Percentiles rank a stretch among this genome's conserved stretches.
phyloP scores from a whole-genome alignment of 805 yeast genomes.

The Cyberlindnera mississippiensis region DNA sequence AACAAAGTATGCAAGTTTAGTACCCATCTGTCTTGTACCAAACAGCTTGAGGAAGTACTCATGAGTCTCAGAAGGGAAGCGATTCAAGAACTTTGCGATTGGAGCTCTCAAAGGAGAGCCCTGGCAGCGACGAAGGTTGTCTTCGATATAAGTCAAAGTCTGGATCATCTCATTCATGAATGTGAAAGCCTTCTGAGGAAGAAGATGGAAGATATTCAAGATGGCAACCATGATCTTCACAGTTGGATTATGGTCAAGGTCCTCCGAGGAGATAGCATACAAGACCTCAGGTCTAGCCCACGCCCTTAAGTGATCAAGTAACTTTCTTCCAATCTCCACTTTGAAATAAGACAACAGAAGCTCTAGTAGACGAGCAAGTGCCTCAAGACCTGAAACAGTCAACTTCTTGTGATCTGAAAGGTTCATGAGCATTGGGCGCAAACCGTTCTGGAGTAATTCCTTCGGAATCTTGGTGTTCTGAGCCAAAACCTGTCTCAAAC shows the following conservation, averaged over 20 bases:
- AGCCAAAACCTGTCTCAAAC: slow-evolving; percentile 75
- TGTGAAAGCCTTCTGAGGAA: slow-evolving; percentile 89
- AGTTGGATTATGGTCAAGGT: slow-evolving; percentile 72
- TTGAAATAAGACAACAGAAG: slow-evolving; percentile 88
- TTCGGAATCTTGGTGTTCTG: slow-evolving; percentile 89
- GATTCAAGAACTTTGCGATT: slow-evolving; percentile 76
- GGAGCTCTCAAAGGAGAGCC: slow-evolving; percentile 91
- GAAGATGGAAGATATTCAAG: slow-evolving; percentile 81
- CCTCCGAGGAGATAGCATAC: slow-evolving; percentile 73
- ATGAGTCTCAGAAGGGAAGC: slow-evolving; percentile 73
- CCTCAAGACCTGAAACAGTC: slow-evolving; percentile 86
- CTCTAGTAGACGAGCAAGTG: slow-evolving; percentile 81
- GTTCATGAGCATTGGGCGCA: slow-evolving; percentile 93
- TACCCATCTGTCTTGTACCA: slow-evolving; percentile 57
- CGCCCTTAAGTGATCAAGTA: slow-evolving; percentile 89
- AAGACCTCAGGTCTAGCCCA: slow-evolving; percentile 88
- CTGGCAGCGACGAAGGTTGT: slow-evolving; percentile 77
- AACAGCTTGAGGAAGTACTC: slow-evolving; percentile 66
- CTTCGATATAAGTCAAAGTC: slow-evolving; percentile 74
- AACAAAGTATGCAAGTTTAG: slow-evolving; percentile 64
- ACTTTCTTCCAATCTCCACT: slow-evolving; percentile 92
- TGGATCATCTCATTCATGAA: slow-evolving; percentile 84
- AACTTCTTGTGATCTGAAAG: slow-evolving; percentile 89
- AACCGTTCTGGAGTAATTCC: slow-evolving; percentile 90
- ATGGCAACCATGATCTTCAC: slow-evolving; percentile 88